A percentile compares a stretch with the other conserved stretches of the same genome.
Evolutionary conservation across 768 basidiomycete genomes (phyloP).

Genomic region (Ramaria sp.): DNA sequence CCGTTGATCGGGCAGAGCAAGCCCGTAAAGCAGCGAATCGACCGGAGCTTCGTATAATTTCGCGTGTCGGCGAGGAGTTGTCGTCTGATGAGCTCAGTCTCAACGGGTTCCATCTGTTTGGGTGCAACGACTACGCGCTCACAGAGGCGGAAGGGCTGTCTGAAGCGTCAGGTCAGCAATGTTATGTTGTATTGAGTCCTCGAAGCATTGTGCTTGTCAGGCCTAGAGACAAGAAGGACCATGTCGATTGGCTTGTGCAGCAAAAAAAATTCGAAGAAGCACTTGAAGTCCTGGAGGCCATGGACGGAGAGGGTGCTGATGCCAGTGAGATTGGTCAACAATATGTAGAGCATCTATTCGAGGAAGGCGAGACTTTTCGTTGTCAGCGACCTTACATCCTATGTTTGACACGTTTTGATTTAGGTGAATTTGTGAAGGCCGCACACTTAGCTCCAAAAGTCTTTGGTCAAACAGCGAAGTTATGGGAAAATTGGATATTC

Average conservation of each 20-base stretch:
- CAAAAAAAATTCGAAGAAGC: constrained; percentile 83
- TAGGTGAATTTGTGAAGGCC: constrained; percentile 64
- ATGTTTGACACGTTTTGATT: not conserved
- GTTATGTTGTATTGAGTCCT: constrained; percentile 81
- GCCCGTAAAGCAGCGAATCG: constrained; percentile 77
- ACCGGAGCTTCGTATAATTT: constrained; percentile 92
- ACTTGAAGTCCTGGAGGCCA: constrained; percentile 63
- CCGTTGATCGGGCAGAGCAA: constrained; percentile 61
- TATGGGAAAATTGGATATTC: constrained; percentile 98
- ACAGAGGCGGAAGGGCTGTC: constrained; percentile 26
- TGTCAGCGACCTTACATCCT: not conserved
- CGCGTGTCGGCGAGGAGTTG: constrained; percentile 79
- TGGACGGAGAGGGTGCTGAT: constrained; percentile 40
- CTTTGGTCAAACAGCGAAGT: constrained; percentile 62
- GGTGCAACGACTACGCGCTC: constrained; percentile 86
- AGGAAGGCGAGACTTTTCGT: constrained; percentile 44
- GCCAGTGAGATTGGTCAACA: constrained; percentile 68
- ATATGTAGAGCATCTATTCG: constrained; percentile 80
- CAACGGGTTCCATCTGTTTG: constrained; percentile 69
- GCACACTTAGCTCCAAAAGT: constrained; percentile 79
- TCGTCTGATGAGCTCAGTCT: constrained; percentile 77
- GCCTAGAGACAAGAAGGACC: constrained; percentile 80
- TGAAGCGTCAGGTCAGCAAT: constrained; percentile 24
- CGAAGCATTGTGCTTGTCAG: constrained; percentile 80
- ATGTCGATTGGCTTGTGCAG: constrained; percentile 88